phyloP scores from a whole-genome alignment of 2,329 filamentous ascomycete species.

The Sclerotinia subarctica region DNA sequence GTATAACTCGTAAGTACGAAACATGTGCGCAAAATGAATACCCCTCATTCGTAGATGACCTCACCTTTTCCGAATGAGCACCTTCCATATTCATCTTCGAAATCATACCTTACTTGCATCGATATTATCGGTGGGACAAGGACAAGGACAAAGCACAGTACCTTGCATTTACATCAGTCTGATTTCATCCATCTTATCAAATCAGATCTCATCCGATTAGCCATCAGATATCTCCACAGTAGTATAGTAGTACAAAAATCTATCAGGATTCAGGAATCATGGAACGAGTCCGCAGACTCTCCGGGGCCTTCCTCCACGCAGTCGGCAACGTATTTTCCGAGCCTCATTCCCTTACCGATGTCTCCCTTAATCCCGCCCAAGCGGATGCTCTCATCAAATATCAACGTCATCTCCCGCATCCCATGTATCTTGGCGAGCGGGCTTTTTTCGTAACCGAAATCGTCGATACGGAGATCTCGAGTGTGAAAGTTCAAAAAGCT shows the following conservation, averaged over 20 bases:
- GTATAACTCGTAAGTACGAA: not conserved
- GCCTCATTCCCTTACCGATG: conserved; percentile 26
- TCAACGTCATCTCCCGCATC: conserved; percentile 23
- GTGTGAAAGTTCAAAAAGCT: conserved; percentile 25
- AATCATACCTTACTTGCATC: not conserved
- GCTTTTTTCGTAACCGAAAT: conserved; percentile 27
- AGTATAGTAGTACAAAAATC: not conserved
- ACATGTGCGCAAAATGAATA: not conserved
- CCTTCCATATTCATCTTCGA: not conserved
- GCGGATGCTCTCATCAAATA: conserved; percentile 27
- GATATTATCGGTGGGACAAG: not conserved
- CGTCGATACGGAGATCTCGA: conserved; percentile 10
- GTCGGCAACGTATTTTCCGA: conserved; percentile 28
- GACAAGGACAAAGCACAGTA: not conserved
- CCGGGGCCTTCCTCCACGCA: conserved; percentile 24
- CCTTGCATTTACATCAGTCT: not conserved
- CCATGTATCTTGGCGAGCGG: conserved; percentile 23
- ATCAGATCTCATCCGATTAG: not conserved
- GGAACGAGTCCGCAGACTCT: conserved; percentile 22
- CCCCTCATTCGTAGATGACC: not conserved
- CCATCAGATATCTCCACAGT: not conserved
- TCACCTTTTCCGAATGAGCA: not conserved
- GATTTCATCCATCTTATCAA: not conserved
- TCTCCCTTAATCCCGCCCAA: conserved; percentile 26
- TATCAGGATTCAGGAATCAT: not conserved